Evolutionary conservation across 179 eudicot genomes (phyloP).

Genomic region (Amaranthus tricolor): DNA sequence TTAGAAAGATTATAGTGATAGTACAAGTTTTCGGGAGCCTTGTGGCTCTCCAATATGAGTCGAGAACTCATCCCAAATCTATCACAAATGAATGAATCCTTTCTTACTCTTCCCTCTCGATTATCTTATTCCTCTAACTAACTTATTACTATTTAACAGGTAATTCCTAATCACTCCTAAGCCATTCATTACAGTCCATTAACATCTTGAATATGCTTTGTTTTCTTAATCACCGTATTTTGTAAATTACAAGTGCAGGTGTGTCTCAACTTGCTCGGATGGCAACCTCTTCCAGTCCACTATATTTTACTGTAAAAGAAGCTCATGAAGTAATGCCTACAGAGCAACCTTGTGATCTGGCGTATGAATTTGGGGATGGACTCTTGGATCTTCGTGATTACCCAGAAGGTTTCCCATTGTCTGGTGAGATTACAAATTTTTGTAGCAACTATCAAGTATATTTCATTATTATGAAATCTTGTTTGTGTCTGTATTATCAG

Average conservation of each 20-base stretch:
- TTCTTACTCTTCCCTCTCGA: too few relatives aligned
- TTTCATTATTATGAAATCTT: not conserved
- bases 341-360: constrained; percentile 84
- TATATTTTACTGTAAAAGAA: constrained; percentile 64
- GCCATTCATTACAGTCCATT: not conserved
- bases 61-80: too few relatives aligned
- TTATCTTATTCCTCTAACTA: too few relatives aligned
- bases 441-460: too few relatives aligned
- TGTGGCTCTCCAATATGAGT: too few relatives aligned
- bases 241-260: constrained; percentile 35
- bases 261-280: constrained; percentile 43
- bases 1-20: too few relatives aligned
- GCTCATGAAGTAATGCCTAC: constrained; percentile 74
- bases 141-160: too few relatives aligned
- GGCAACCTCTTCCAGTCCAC: constrained; percentile 52
- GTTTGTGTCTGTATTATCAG: not conserved
- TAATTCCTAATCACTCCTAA: too few relatives aligned
- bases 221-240: not conserved
- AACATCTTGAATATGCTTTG: not conserved
- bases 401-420: constrained; percentile 71
- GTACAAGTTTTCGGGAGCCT: too few relatives aligned
- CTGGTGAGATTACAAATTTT: constrained; percentile 43
- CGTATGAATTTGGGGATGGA: constrained; percentile 83
- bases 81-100: too few relatives aligned
- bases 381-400: constrained; percentile 48